Evolutionary conservation across 2,329 filamentous ascomycete species (phyloP).

Genomic region (Hypocrella siamensis): DNA sequence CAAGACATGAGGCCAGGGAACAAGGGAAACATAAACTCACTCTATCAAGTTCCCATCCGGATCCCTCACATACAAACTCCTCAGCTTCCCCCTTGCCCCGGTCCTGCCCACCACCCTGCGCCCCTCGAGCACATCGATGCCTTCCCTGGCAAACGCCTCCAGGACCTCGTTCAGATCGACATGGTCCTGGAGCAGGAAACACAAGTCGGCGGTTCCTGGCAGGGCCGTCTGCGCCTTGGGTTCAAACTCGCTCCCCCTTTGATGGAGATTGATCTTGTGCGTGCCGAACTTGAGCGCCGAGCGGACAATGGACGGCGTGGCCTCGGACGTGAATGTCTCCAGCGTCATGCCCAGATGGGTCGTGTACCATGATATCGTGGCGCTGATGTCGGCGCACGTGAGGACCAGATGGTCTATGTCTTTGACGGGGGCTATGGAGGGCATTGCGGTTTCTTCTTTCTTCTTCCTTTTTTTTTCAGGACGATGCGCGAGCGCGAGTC

Average conservation of each 20-base stretch:
- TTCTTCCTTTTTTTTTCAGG: background rate
- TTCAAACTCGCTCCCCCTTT: constrained; percentile 40
- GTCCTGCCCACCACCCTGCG: constrained; percentile 35
- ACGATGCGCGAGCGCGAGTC: too few relatives aligned
- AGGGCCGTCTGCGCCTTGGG: constrained; percentile 38
- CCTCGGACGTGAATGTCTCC: constrained; percentile 29
- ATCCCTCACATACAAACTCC: constrained; percentile 44
- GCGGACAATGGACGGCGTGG: constrained; percentile 18
- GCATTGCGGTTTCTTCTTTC: background rate
- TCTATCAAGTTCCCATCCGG: constrained; percentile 48
- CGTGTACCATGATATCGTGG: constrained; percentile 38
- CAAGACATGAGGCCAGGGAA: background rate
- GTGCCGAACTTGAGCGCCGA: constrained; percentile 39
- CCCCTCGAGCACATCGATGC: constrained; percentile 33
- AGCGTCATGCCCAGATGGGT: constrained; percentile 39
- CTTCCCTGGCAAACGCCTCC: constrained; percentile 21
- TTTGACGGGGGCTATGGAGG: constrained; percentile 14
- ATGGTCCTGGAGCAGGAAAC: constrained; percentile 36
- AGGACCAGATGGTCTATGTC: constrained; percentile 46
- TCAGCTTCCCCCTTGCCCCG: constrained; percentile 36
- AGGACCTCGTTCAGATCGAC: constrained; percentile 28
- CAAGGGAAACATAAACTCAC: constrained; percentile 20
- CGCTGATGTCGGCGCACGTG: constrained; percentile 34
- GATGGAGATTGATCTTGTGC: constrained; percentile 48
- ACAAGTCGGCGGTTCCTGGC: constrained; percentile 42